Conservation (phyloP, 257 asterid genomes). For the Solanum lycopersicoides region DNA sequence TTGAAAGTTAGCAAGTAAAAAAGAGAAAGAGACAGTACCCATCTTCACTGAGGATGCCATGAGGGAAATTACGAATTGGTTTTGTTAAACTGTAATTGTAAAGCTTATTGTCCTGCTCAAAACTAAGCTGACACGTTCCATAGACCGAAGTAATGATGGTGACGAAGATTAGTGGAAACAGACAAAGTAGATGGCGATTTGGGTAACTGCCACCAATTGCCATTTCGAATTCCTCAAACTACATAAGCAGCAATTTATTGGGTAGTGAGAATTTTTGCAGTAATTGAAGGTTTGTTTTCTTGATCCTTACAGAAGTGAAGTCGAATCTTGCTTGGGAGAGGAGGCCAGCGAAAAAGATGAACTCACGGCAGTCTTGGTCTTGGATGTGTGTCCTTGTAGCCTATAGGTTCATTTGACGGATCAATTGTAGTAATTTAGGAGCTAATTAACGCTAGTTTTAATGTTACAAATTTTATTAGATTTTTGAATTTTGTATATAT, state of each 20-base stretch:
- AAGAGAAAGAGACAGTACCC: conserved; percentile 41
- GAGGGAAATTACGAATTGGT: conserved; percentile 56
- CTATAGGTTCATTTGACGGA: background rate
- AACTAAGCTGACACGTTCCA: conserved; percentile 59
- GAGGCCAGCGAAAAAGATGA: background rate
- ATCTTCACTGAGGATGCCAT: conserved; percentile 93
- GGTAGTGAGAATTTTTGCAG: background rate
- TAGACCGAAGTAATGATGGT: conserved; percentile 33
- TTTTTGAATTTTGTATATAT: too few species aligned
- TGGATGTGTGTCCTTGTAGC: background rate
- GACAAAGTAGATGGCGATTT: conserved; percentile 4
- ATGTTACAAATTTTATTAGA: too few species aligned
- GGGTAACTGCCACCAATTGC: conserved; percentile 9
- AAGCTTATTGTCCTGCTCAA: conserved; percentile 44
- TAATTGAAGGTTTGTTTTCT: background rate
- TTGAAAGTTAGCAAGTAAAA: background rate
- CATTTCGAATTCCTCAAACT: conserved; percentile 32
- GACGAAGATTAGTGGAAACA: conserved; percentile 14
- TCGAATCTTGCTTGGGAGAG: background rate
- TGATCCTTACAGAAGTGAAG: background rate
- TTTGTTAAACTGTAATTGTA: conserved; percentile 58
- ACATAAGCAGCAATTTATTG: background rate
- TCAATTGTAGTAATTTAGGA: too few species aligned
- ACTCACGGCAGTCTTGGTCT: background rate
- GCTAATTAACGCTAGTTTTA: too few species aligned